Base-by-base conservation (phyloP, 75 land plant genomes). In the Sequoiadendron giganteum region DNA sequence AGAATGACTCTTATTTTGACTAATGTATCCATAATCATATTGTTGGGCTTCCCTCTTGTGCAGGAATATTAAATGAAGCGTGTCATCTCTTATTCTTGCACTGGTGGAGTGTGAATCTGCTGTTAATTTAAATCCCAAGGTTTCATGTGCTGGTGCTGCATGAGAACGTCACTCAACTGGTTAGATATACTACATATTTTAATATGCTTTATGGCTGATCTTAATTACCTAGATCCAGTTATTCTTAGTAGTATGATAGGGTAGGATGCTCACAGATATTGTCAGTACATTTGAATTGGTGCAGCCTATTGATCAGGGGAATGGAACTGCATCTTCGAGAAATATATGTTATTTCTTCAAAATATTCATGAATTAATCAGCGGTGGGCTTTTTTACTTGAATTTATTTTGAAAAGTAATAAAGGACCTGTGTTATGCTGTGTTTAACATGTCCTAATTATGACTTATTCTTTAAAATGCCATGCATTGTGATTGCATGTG, bases 401-500 rank as follows among this genome's bases (percentile, higher is more conserved):
- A 13, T 15, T 45, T 11, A 25, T 83, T 83, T 40, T 84, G 1
- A 19, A 32, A 15, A 42, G 5, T 80, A 43, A 84, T 84, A 15
- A 42, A 54, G 21, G 58, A 47, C 58, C 34, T 48, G 36, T 32
- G 40, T 84, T 54, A 48, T 84, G 36, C 11, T 30, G 34, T 49
- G 34, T 49, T 36, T 49, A 40, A 19, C 42, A n/a, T 32, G n/a
- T 54, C 21, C 10, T 49, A 32, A 32, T 84, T 54, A 49, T 49
- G 55, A 84, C 85, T 84, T 32, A 83, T 84, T 30, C 58, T 84
- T 32, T 34, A 54, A 54, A 16, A 84, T 84, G 61, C 85, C 58
- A 16, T 84, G 85, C 58, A 49, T 40, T 84, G 85, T 84, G 85
- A 30, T 84, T 32, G 85, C 85, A 84, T 84, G 85, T 84, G 85